Evolutionary conservation across 805 yeast species (phyloP).

Genomic region (Ogataea populi-albae): DNA sequence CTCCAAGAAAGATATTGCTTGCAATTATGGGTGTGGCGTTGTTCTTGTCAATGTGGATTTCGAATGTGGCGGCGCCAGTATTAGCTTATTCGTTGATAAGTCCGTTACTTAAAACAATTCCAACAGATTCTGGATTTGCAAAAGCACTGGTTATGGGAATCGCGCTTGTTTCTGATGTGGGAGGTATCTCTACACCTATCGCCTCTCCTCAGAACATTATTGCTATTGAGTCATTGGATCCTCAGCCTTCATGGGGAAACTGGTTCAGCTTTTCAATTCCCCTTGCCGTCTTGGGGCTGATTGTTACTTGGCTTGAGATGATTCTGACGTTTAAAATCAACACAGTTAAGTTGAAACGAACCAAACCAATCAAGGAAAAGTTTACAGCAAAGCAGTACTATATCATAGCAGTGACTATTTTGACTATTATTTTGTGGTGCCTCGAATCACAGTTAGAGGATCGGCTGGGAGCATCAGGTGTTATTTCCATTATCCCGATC

Average conservation of each 20-base stretch:
- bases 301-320: slow-evolving; percentile 47
- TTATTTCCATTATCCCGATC: slow-evolving; percentile 46
- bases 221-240: slow-evolving; percentile 51
- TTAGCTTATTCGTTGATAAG: slow-evolving; percentile 49
- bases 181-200: slow-evolving; percentile 56
- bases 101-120: slow-evolving; percentile 42
- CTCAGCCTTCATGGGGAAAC: slow-evolving; percentile 55
- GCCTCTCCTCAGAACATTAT: slow-evolving; percentile 55
- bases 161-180: slow-evolving; percentile 50
- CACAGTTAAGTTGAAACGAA: slow-evolving; percentile 44
- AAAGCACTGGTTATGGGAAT: slow-evolving; percentile 34
- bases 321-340: slow-evolving; percentile 53
- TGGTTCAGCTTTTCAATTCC: slow-evolving; percentile 55
- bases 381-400: slow-evolving; percentile 45
- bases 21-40: slow-evolving; percentile 51
- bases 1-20: slow-evolving; percentile 45
- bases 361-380: slow-evolving; percentile 44
- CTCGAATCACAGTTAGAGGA: slow-evolving; percentile 39
- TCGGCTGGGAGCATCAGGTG: slow-evolving; percentile 48
- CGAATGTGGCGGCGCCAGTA: slow-evolving; percentile 57
- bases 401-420: slow-evolving; percentile 39
- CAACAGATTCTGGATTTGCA: slow-evolving; percentile 35
- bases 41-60: slow-evolving; percentile 57
- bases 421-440: slow-evolving; percentile 50
- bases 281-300: slow-evolving; percentile 39